Conservation (phyloP, 768 basidiomycete genomes). For the Agaricus blazei region DNA sequence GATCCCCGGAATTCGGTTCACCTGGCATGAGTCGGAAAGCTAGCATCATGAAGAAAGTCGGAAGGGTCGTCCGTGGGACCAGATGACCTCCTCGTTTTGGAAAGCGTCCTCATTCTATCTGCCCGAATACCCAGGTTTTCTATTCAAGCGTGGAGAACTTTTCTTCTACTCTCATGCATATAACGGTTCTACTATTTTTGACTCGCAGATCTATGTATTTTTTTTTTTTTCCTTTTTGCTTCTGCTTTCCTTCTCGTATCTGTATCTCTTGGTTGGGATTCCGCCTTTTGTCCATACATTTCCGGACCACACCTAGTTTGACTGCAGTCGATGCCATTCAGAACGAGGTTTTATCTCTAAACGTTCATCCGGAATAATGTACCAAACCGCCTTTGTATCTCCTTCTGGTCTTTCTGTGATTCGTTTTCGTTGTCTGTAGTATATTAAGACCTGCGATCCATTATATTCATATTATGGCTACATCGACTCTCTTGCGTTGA, state of each 20-base stretch:
- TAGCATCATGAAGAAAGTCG: constrained; percentile 77
- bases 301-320: constrained; percentile 1
- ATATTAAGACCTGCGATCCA: constrained; percentile 6
- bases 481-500: constrained; percentile 37
- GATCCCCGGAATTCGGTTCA: constrained; percentile 25
- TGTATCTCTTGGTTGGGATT: constrained; percentile 1
- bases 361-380: constrained; percentile 11
- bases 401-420: not conserved
- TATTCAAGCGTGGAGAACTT: not conserved
- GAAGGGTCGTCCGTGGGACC: constrained; percentile 61
- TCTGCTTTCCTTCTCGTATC: not conserved
- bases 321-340: constrained; percentile 4
- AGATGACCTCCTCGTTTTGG: constrained; percentile 17
- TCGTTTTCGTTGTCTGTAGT: constrained; percentile 2
- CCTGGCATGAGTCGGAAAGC: constrained; percentile 59
- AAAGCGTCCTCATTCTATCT: not conserved
- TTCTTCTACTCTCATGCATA: not conserved
- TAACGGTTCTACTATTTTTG: not conserved
- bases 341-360: not conserved
- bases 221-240: constrained; percentile 4
- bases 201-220: constrained; percentile 6
- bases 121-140: not conserved
- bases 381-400: constrained; percentile 9
- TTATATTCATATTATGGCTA: too few species aligned
- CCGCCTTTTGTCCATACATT: not conserved